These are phyloP conservation scores for Blastomyces percursus DNA, from an alignment of 2,329 filamentous ascomycete genomes.

Conservation along the genomic window DNA sequence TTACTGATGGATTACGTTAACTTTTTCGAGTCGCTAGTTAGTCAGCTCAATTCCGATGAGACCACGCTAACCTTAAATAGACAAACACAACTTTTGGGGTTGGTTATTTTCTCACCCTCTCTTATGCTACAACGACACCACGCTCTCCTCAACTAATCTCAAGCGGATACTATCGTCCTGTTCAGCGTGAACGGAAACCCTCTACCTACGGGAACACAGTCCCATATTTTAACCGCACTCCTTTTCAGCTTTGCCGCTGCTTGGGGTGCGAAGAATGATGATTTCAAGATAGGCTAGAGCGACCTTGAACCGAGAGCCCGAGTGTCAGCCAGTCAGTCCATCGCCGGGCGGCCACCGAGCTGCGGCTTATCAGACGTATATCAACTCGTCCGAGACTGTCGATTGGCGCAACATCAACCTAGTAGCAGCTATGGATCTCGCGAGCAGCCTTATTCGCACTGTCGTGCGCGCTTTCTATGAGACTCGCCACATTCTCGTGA, in stretches of 20 bases:
- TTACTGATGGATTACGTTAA: no score
- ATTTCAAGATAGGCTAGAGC: not conserved
- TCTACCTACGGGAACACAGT: not conserved
- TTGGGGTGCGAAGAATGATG: conserved; percentile 6
- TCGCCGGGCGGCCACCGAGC: not conserved
- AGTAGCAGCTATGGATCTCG: conserved; percentile 46
- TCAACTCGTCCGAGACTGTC: not conserved
- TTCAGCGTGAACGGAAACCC: not conserved
- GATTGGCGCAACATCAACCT: not conserved
- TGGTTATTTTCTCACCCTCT: not conserved
- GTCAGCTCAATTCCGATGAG: not conserved
- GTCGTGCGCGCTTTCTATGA: conserved; percentile 79
- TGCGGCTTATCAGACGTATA: not conserved
- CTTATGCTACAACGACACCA: not conserved
- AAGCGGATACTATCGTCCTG: not conserved
- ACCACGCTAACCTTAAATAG: not conserved
- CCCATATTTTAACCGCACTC: not conserved
- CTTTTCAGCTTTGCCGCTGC: conserved; percentile 6
- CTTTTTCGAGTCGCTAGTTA: not conserved
- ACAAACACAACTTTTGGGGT: not conserved
- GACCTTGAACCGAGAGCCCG: not conserved
- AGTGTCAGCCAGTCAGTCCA: not conserved
- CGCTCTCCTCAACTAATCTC: not conserved
- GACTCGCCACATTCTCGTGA: conserved; percentile 68
- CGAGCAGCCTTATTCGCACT: conserved; percentile 71